Evolutionary conservation across 768 basidiomycete genomes (phyloP).

Genomic region (Hypholoma fasciculare): DNA sequence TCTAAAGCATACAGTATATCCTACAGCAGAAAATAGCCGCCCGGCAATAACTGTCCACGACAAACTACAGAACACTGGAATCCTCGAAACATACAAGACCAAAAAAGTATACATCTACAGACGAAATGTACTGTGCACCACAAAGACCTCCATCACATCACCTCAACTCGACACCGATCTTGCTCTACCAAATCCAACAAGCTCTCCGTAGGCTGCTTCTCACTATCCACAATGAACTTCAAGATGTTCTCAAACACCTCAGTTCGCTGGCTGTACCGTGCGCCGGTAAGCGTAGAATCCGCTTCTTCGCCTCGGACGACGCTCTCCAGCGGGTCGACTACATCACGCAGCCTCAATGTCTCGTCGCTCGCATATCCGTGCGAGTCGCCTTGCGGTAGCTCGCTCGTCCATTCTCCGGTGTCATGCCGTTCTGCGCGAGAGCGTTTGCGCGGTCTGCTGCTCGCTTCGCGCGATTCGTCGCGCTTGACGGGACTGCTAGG

Average conservation of each 20-base stretch:
- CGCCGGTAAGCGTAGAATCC: slow-evolving; percentile 33
- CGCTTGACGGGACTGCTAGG: slow-evolving; percentile 11
- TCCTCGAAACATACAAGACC: not conserved
- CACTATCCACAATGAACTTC: slow-evolving; percentile 58
- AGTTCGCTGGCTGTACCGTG: slow-evolving; percentile 62
- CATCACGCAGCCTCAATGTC: slow-evolving; percentile 22
- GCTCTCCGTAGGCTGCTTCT: slow-evolving; percentile 67
- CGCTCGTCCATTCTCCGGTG: slow-evolving; percentile 40
- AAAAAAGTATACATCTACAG: not conserved
- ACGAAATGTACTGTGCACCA: not conserved
- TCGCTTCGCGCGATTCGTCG: slow-evolving; percentile 29
- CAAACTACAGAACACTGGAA: too few relatives aligned
- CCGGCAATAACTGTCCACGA: too few relatives aligned
- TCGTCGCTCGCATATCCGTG: slow-evolving; percentile 12
- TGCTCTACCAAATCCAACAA: slow-evolving; percentile 63
- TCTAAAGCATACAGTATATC: too few relatives aligned
- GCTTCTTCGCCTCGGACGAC: slow-evolving; percentile 16
- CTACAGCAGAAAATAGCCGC: too few relatives aligned
- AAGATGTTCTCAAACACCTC: slow-evolving; percentile 70
- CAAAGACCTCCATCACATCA: not conserved
- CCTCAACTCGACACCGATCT: slow-evolving; percentile 16
- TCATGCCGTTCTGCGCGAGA: slow-evolving; percentile 42
- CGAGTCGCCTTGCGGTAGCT: slow-evolving; percentile 26
- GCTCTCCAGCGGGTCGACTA: slow-evolving; percentile 24
- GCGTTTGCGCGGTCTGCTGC: slow-evolving; percentile 39